phyloP scores from a whole-genome alignment of 768 basidiomycete genomes.

The Suillus alpinus region DNA sequence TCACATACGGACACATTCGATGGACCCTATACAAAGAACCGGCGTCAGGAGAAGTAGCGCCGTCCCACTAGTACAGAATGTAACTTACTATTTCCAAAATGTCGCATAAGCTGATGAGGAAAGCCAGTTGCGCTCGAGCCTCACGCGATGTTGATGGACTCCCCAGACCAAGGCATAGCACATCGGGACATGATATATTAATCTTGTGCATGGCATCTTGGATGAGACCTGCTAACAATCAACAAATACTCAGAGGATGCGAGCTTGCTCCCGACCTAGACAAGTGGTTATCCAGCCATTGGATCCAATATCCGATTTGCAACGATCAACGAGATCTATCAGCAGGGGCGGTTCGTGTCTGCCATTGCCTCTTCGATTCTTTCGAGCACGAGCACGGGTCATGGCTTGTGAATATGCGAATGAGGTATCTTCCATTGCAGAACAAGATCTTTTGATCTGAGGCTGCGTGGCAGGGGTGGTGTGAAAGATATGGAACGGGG shows the following conservation, averaged over 20 bases:
- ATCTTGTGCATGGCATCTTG: slow-evolving; percentile 29
- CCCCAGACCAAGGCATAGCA: slow-evolving; percentile 74
- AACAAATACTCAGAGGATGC: background rate
- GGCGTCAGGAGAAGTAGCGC: slow-evolving; percentile 10
- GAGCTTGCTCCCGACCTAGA: slow-evolving; percentile 43
- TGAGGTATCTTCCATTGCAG: slow-evolving; percentile 15
- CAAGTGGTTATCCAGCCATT: slow-evolving; percentile 55
- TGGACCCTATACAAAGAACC: slow-evolving; percentile 39
- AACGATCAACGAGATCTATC: slow-evolving; percentile 38
- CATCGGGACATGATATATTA: slow-evolving; percentile 21
- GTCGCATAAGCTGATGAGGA: slow-evolving; percentile 55
- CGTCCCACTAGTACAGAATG: slow-evolving; percentile 12
- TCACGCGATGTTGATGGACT: slow-evolving; percentile 63
- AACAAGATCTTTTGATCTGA: background rate
- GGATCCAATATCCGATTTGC: slow-evolving; percentile 42
- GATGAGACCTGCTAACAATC: slow-evolving; percentile 12
- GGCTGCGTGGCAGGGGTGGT: background rate
- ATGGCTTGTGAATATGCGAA: slow-evolving; percentile 51
- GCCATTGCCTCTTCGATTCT: slow-evolving; percentile 44
- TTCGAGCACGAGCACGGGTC: slow-evolving; percentile 47
- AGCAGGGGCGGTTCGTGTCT: slow-evolving; percentile 32
- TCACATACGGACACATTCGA: slow-evolving; percentile 57
- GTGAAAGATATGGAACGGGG: background rate
- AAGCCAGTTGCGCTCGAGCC: slow-evolving; percentile 66
- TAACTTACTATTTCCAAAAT: slow-evolving; percentile 59